phyloP scores from a whole-genome alignment of 139 green algal species.

The Chlamydomonas sp. region DNA sequence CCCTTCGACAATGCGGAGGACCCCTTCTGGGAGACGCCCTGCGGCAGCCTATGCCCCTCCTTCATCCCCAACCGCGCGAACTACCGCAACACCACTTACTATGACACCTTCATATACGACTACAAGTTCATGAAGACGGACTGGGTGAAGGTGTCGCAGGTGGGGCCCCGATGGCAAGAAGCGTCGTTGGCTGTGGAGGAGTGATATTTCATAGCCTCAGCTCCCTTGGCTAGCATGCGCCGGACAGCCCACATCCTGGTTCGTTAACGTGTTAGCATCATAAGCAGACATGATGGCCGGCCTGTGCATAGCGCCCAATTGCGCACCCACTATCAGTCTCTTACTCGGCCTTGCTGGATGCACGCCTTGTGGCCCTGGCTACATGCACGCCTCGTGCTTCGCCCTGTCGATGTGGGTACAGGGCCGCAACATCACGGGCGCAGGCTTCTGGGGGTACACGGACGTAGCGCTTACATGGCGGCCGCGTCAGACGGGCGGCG shows the following conservation, averaged over 20 bases:
- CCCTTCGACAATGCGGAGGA: conserved; percentile 34
- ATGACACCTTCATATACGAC: conserved; percentile 35
- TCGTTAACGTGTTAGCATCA: too few species aligned
- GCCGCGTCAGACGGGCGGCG: neutral
- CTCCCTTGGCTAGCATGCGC: too few species aligned
- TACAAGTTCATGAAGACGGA: conserved; percentile 37
- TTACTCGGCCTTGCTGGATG: too few species aligned
- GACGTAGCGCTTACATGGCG: conserved; percentile 33
- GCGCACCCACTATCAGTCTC: too few species aligned
- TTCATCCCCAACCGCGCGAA: neutral
- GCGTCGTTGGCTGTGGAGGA: too few species aligned
- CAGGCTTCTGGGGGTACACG: conserved; percentile 37
- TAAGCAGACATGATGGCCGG: too few species aligned
- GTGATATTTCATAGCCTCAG: too few species aligned
- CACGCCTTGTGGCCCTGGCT: too few species aligned
- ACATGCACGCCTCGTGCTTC: too few species aligned
- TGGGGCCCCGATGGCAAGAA: too few species aligned
- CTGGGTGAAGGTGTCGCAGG: conserved; percentile 22
- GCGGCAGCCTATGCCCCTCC: conserved; percentile 7
- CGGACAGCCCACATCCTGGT: too few species aligned
- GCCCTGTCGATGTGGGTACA: neutral
- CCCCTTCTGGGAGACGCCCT: conserved; percentile 36
- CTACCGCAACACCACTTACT: conserved; percentile 32
- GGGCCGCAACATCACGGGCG: conserved; percentile 34
- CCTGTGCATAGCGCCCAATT: too few species aligned